These are phyloP conservation scores for Kwoniella bestiolae DNA, from an alignment of 768 basidiomycete genomes.

Conservation along the genomic window DNA sequence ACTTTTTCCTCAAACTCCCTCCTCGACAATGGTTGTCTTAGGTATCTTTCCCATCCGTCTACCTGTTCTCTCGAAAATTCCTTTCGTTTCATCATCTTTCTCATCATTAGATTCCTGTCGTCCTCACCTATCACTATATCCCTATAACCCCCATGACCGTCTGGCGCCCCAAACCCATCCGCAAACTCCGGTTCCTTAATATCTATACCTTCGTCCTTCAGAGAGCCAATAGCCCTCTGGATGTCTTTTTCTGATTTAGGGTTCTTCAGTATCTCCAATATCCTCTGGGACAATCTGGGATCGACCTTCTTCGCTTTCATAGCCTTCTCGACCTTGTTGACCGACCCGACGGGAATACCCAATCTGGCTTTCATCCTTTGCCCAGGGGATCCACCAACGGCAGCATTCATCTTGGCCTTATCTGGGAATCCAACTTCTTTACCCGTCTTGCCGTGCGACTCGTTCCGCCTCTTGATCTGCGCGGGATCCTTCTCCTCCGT, in stretches of 20 bases:
- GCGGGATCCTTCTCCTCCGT: constrained; percentile 4
- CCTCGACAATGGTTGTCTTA: constrained; percentile 10
- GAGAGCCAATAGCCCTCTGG: background rate
- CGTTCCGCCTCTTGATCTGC: constrained; percentile 4
- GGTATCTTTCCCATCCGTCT: constrained; percentile 7
- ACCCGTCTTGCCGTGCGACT: background rate
- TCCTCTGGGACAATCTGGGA: background rate
- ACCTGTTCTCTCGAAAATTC: background rate
- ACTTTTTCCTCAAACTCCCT: constrained; percentile 18
- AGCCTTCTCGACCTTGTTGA: constrained; percentile 8
- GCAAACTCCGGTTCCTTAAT: constrained; percentile 6
- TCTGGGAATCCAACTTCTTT: constrained; percentile 3
- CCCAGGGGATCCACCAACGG: background rate
- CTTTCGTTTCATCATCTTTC: background rate
- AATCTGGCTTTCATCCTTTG: constrained; percentile 5
- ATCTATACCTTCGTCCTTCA: constrained; percentile 3
- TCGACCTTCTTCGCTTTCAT: background rate
- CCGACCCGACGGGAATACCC: constrained; percentile 8
- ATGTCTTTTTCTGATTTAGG: constrained; percentile 9
- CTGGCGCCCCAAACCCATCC: constrained; percentile 7
- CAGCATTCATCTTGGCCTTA: background rate
- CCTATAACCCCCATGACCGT: constrained; percentile 14
- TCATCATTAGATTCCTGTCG: background rate
- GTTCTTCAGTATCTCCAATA: constrained; percentile 11
- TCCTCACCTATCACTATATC: constrained; percentile 12